Evolutionary conservation across 148 eudicot genomes (phyloP), one percentile per base, ranked within the genome.

Genomic region (Diospyros kaki): DNA sequence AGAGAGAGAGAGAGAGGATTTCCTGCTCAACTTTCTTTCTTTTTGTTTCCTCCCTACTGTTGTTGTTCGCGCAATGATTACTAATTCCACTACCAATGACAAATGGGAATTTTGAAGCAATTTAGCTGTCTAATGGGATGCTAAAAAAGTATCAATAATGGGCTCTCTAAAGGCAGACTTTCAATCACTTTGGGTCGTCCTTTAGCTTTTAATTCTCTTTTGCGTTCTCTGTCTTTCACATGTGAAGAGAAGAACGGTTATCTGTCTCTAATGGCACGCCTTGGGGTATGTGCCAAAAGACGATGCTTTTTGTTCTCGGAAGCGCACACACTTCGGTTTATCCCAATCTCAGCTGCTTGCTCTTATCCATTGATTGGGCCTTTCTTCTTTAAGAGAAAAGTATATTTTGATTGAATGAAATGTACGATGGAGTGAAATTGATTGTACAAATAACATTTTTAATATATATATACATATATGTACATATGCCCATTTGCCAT

Each of bases 51-150:
- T 28, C 28, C 28, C 28, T 15, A 38, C 9, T 12, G 38, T 69
- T 39, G 38, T 39, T 63, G 4, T 51, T 38, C n/a, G 13, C 42
- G 56, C 13, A 3, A 67, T 67, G 55, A 67, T 67, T 67, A 67
- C 71, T 48, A 67, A 67, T n/a, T 50, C 71, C 71, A 67, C 71
- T 67, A 50, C 4, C 6, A 67, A 46, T 18, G 55, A 17, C 13
- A 45, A 46, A 45, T 67, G 70, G 40, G 15, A 48, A 67, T 67
- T 68, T 68, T 18, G 40, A 58, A 58, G 51, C 39, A 71, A 69
- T 69, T 51, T 51, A 69, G 15, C 3, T 12, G 44, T 51, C 14
- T 12, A 11, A 52, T 18, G 56, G 58, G 72, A 18, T 69, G 40
- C 18, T 52, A 69, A 50, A 50, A 69, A 38, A 3, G n/a, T 13